These are phyloP conservation scores for Coemansia sp. DNA, from an alignment of 192 early-diverging fungal species.

Conservation along the genomic window DNA sequence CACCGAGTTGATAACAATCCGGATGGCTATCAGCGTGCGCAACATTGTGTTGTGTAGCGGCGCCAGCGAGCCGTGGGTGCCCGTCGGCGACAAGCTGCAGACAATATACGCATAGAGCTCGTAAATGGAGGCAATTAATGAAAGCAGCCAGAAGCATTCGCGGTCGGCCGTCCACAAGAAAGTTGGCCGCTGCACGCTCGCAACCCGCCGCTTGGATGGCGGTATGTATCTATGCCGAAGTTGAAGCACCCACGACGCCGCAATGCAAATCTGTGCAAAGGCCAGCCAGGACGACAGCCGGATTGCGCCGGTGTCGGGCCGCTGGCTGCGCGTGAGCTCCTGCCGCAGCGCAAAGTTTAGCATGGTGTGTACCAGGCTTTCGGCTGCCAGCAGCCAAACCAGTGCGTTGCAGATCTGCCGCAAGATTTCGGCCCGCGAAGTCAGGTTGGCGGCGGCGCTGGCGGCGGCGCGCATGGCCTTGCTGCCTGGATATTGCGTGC, in stretches of 20 bases:
- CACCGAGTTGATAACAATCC: conserved; percentile 21
- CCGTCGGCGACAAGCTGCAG: conserved; percentile 12
- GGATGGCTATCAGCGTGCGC: conserved; percentile 40
- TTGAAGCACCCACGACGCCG: conserved; percentile 31
- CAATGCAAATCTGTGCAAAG: conserved; percentile 37
- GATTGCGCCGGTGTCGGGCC: conserved; percentile 11
- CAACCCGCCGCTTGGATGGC: background rate
- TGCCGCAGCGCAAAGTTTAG: conserved; percentile 42
- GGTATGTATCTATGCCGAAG: conserved; percentile 13
- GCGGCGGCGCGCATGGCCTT: background rate
- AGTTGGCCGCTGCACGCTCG: conserved; percentile 5
- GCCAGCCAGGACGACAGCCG: conserved; percentile 25
- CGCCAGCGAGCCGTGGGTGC: background rate
- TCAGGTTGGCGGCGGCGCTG: background rate
- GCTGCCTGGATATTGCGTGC: background rate
- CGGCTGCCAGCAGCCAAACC: conserved; percentile 23
- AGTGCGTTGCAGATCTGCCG: conserved; percentile 29
- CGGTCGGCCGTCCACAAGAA: conserved; percentile 18
- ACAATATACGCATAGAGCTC: conserved; percentile 46
- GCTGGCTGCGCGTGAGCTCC: conserved; percentile 19
- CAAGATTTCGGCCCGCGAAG: background rate
- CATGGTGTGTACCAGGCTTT: conserved; percentile 44
- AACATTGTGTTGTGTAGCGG: conserved; percentile 39
- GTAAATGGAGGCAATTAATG: conserved; percentile 26
- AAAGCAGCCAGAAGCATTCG: conserved; percentile 43